These are phyloP conservation scores for Tulasnella sp. DNA, from an alignment of 768 basidiomycete species.

Conservation along the genomic window DNA sequence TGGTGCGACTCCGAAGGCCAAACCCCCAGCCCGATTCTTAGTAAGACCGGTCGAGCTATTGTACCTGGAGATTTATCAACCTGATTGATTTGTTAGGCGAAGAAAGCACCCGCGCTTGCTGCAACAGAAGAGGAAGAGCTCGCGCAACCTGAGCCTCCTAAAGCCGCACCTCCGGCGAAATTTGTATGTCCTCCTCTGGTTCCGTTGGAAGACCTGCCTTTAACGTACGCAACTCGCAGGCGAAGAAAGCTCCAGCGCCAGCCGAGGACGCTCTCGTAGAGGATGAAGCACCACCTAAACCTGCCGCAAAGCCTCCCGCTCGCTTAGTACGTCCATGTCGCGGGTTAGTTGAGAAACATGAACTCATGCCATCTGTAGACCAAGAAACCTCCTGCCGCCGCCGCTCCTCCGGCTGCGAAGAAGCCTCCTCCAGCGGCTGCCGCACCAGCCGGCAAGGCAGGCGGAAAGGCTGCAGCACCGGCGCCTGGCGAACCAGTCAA, in stretches of 20 bases:
- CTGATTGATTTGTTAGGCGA: constrained; percentile 6
- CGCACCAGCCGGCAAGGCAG: constrained; percentile 48
- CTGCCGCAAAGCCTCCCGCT: constrained; percentile 56
- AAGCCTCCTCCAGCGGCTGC: constrained; percentile 50
- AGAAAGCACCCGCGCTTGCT: constrained; percentile 25
- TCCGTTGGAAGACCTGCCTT: not conserved
- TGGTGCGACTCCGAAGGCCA: constrained; percentile 34
- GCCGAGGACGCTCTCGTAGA: constrained; percentile 38
- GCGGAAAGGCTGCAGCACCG: constrained; percentile 54
- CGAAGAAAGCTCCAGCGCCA: constrained; percentile 35
- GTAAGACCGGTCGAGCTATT: constrained; percentile 10
- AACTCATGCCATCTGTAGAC: constrained; percentile 43
- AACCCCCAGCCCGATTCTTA: constrained; percentile 38
- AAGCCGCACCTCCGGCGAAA: constrained; percentile 16
- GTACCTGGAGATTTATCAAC: not conserved
- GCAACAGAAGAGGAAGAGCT: constrained; percentile 12
- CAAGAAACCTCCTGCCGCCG: constrained; percentile 58
- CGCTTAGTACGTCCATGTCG: constrained; percentile 46
- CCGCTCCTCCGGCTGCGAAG: constrained; percentile 48
- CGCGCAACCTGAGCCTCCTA: constrained; percentile 5
- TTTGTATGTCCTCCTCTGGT: constrained; percentile 5
- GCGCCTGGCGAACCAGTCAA: constrained; percentile 81
- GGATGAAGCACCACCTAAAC: constrained; percentile 47
- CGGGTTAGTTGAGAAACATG: not conserved
- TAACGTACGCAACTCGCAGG: not conserved